Evolutionary conservation across 768 basidiomycete genomes (phyloP).

Genomic region (Trametes punicea): DNA sequence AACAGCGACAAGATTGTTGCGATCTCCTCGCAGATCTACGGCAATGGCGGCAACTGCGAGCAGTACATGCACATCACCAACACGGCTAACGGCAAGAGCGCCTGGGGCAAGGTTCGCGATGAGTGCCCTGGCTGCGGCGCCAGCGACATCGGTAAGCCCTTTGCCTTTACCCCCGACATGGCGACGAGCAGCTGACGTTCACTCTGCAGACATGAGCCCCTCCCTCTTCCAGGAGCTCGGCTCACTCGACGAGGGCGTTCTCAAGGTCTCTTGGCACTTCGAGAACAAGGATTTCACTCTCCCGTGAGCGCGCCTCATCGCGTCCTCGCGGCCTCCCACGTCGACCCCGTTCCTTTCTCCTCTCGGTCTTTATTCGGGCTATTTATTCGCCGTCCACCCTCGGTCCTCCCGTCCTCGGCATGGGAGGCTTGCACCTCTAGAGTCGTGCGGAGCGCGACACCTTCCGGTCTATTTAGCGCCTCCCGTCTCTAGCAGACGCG

Average conservation of each 20-base stretch:
- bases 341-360: neutral
- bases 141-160: slow-evolving; percentile 53
- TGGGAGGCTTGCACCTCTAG: slow-evolving; percentile 5
- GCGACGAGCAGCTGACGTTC: neutral
- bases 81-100: slow-evolving; percentile 47
- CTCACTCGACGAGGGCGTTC: slow-evolving; percentile 43
- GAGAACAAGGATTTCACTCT: slow-evolving; percentile 35
- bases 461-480: neutral
- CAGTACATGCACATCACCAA: slow-evolving; percentile 65
- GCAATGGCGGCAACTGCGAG: slow-evolving; percentile 53
- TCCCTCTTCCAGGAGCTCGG: slow-evolving; percentile 54
- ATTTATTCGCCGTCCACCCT: slow-evolving; percentile 10
- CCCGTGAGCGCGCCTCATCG: slow-evolving; percentile 1
- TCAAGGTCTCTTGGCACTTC: slow-evolving; percentile 61
- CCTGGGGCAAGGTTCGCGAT: slow-evolving; percentile 52
- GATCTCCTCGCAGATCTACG: slow-evolving; percentile 52
- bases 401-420: slow-evolving; percentile 14
- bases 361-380: slow-evolving; percentile 12
- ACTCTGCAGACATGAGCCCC: slow-evolving; percentile 59
- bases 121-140: slow-evolving; percentile 54
- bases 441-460: slow-evolving; percentile 14
- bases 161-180: neutral
- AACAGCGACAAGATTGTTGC: slow-evolving; percentile 59
- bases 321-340: neutral
- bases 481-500: slow-evolving; percentile 15